Conservation (phyloP, 2,329 filamentous ascomycete species). For the Achaetomium macrosporum region DNA sequence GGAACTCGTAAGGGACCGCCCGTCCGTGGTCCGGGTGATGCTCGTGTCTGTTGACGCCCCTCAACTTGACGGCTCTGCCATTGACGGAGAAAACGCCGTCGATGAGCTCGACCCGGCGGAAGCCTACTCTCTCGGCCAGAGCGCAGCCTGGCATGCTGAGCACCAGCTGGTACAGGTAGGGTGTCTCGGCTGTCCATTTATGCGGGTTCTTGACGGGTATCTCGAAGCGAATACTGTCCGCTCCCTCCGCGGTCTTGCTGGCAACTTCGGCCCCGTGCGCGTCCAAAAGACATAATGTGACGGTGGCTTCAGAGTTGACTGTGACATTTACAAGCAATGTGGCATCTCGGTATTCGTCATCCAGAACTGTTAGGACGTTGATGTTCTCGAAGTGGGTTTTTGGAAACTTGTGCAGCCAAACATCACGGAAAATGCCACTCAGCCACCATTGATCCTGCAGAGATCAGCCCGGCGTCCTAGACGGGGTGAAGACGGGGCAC, state of each 20-base stretch:
- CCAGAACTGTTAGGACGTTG: slow-evolving; percentile 47
- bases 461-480: not conserved
- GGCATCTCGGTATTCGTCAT: slow-evolving; percentile 47
- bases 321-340: slow-evolving; percentile 36
- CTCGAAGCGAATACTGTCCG: slow-evolving; percentile 24
- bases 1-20: slow-evolving; percentile 46
- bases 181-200: slow-evolving; percentile 56
- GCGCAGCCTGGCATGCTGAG: slow-evolving; percentile 25
- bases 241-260: slow-evolving; percentile 17
- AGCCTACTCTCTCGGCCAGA: slow-evolving; percentile 48
- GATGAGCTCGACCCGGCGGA: slow-evolving; percentile 52
- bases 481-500: not conserved
- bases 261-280: slow-evolving; percentile 27
- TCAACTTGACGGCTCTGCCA: slow-evolving; percentile 48
- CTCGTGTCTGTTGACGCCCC: slow-evolving; percentile 53
- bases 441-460: slow-evolving; percentile 52
- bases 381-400: slow-evolving; percentile 51
- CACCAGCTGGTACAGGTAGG: slow-evolving; percentile 43
- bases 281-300: slow-evolving; percentile 16
- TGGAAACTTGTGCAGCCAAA: slow-evolving; percentile 53
- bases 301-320: slow-evolving; percentile 27
- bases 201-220: slow-evolving; percentile 41
- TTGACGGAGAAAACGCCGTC: slow-evolving; percentile 50
- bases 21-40: slow-evolving; percentile 51
- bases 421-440: slow-evolving; percentile 55